Evolutionary conservation across 1,284 basidiomycete genomes (phyloP), one percentile per base, ranked within the genome.

Genomic region (Crucibulum cyathiforme): DNA sequence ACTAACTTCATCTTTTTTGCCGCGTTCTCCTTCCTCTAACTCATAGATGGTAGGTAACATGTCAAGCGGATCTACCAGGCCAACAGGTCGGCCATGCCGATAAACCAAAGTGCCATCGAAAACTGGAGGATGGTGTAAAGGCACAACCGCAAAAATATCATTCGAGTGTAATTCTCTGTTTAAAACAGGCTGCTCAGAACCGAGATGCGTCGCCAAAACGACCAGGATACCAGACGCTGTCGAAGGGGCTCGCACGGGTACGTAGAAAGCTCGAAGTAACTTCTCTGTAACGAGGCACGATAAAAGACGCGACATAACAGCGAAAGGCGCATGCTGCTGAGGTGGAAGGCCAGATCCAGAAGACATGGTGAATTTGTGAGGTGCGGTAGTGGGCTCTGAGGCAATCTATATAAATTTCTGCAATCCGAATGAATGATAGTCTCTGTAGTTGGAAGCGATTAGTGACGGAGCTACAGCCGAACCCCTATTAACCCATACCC

Each of bases 251-350:
- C 56, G 50, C 24, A 77, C 61, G n/a, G 77, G 72, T 3, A 79
- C 57, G 62, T 80, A 82, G 63, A 79, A 73, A 4, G 78, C 78
- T 13, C 71, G 72, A 53, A 83, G 71, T 7, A 82, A 68, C 43
- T 75, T 71, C 65, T 83, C 82, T 7, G 82, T 82, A 54, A 83
- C 79, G 43, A 83, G 71, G 61, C 80, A 82, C 13, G 81, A 77
- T 10, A 83, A 62, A 55, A 83, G 76, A 45, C 82, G 78, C 34
- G 81, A 82, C 35, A 72, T 74, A 46, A 84, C 80, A 9, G 82
- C 80, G 58, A 83, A 82, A 7, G 72, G 70, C 17, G 81, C 81
- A 61, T 76, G 77, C 24, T 79, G 66, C 34, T 58, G 53, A 10
- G 78, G 76, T 43, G 67, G 64, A 31, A 78, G 64, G 46, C 62